Evolutionary conservation across 352 stramenopile genomes (phyloP), one percentile per base, ranked within the genome.

Genomic region (Phytophthora pini): DNA sequence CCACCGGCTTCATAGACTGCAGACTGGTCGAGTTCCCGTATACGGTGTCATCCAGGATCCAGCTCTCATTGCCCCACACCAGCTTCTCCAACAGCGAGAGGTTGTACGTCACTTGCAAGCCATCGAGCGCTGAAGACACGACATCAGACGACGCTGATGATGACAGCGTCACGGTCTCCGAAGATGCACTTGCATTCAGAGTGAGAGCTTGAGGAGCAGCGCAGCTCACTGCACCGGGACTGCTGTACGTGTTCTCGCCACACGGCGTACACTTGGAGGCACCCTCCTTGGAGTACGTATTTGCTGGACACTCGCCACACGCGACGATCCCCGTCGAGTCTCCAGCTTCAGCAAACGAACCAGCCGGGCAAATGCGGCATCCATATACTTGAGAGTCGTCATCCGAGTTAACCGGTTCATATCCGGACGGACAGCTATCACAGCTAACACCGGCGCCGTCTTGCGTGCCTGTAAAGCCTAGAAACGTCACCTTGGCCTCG

Each of bases 21-120:
- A 76, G 31, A 27, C 72, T 75, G 6, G 68, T 62, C 1, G 64
- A 52, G 10, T 74, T 74, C 20, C 72, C 69, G 45, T 81, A 81
- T 5, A 81, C 61, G 0, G 61, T 77, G 49, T 83, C 74, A 29
- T 72, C 69, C 41, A 82, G 55, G 20, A 85, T 71, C 56, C 72
- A 82, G 50, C 77, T 87, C n/a, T 82, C 68, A 45, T 91, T 93
- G 39, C 82, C 82, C 78, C 79, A 90, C 31, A 89, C 77, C 0
- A 93, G 75, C 53, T 68, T 72, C 61, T 93, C 80, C 4, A 93
- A 54, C n/a, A 88, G 52, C 24, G 80, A 87, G n/a, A 93, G 66
- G 46, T 92, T 89, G 68, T 93, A 93, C 32, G 76, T 85, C 38
- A 87, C 68, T 15, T 77, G 60, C n/a, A 76, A 48, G 10, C 70